Percentiles rank a stretch among this genome's conserved stretches.
phyloP scores from a whole-genome alignment of 2,329 filamentous ascomycete species.

The Trichophyton benhamiae region DNA sequence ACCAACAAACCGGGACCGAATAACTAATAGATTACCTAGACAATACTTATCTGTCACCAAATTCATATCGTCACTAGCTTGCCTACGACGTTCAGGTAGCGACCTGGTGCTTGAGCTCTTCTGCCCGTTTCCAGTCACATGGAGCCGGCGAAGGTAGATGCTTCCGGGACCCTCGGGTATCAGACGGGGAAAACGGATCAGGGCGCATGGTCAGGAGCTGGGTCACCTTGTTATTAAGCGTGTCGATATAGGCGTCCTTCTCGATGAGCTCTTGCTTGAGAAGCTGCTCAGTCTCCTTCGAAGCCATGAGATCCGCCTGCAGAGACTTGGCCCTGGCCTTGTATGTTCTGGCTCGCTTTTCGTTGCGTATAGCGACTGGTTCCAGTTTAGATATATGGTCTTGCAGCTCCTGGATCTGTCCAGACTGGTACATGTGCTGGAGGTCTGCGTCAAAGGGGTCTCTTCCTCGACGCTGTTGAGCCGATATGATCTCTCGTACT shows the following conservation, averaged over 20 bases:
- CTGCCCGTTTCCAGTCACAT: neutral
- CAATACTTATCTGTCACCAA: neutral
- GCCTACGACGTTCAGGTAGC: neutral
- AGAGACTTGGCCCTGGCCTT: constrained; percentile 38
- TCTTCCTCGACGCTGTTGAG: constrained; percentile 5
- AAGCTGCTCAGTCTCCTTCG: constrained; percentile 28
- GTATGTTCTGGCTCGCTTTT: constrained; percentile 26
- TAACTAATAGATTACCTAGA: neutral
- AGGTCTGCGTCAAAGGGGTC: neutral
- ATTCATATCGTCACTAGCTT: neutral
- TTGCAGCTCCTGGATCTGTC: constrained; percentile 5
- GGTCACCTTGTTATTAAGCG: constrained; percentile 17
- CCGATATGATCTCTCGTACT: constrained; percentile 3
- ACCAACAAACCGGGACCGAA: neutral
- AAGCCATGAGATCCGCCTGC: constrained; percentile 38
- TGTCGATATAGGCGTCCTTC: constrained; percentile 20
- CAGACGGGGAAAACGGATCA: constrained; percentile 2
- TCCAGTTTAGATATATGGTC: constrained; percentile 7
- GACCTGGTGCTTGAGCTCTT: neutral
- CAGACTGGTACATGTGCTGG: neutral
- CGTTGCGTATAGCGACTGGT: constrained; percentile 4
- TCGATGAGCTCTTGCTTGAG: constrained; percentile 16
- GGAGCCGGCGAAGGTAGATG: constrained; percentile 10
- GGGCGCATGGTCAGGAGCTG: constrained; percentile 15
- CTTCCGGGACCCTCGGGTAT: constrained; percentile 6